Evolutionary conservation across 169 alveolate species (phyloP), one percentile per base, ranked within the genome.

Genomic region (Plasmodium gonderi): DNA sequence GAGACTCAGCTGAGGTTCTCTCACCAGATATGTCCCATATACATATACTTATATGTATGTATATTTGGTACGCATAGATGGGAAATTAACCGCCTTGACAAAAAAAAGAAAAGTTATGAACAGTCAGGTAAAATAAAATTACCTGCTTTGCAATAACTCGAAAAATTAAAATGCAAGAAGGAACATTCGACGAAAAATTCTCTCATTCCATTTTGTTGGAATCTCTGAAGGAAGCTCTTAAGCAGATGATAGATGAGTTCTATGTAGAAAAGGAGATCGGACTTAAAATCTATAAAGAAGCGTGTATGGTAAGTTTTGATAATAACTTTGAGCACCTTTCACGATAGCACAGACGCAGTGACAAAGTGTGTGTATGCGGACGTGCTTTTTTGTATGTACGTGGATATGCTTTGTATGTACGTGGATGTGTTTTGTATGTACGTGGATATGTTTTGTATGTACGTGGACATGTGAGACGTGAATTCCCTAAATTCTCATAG

Each of bases 211-310:
- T 85, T 74, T 85, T 85, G 49, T 8, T 85, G 64, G 92, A 85
- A 42, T 74, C 92, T 33, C 67, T 85, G 67, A 85, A 85, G 67
- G 92, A 85, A 75, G 92, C 92, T 20, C 92, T 85, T 47, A 74
- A 85, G 31, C 85, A 85, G 67, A 85, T 85, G 92, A 85, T 85
- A 23, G 92, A 85, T 44, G 92, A 85, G 49, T 85, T 72, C 44
- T 85, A 85, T 40, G 92, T 85, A 12, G 92, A 85, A 75, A 85
- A 85, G 38, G 83, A 85, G 17, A 75, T 74, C 38, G 92, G 92
- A 29, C 65, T 75, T 36, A 74, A 85, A 40, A 85, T 85, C 67
- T 85, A 85, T 75, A 85, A 85, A 29, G 87, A 85, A 45, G 92
- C 92, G 4, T 85, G 92, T 77, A 20, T 38, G 85, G 92, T 85